A percentile compares a stretch with the other conserved stretches of the same genome.
Evolutionary conservation across 2,329 filamentous ascomycete species (phyloP).

Genomic region (Clarireedia hainanense): DNA sequence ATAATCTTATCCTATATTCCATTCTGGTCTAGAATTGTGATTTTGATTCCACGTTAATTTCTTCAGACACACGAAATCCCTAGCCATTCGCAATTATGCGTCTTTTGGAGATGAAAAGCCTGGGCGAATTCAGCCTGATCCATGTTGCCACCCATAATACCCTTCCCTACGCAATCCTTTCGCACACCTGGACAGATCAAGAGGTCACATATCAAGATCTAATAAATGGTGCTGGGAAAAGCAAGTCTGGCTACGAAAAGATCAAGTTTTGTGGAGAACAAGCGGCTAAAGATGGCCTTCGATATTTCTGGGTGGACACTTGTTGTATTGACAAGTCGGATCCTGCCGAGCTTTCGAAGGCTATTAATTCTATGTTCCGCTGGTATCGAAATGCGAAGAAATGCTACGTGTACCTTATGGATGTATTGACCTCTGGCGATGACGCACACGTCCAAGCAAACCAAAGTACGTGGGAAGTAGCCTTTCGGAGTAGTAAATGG

Average conservation of each 20-base stretch:
- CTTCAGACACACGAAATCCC: too few species aligned
- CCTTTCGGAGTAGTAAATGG: not conserved
- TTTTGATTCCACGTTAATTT: too few species aligned
- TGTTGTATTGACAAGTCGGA: slow-evolving; percentile 17
- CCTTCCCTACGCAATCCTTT: not conserved
- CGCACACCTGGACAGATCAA: not conserved
- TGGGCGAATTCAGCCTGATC: too few species aligned
- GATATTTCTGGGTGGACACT: slow-evolving; percentile 13
- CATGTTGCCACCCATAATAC: not conserved
- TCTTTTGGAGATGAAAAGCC: too few species aligned
- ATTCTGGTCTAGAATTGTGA: too few species aligned
- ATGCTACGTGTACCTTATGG: slow-evolving; percentile 15
- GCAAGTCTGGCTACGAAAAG: slow-evolving; percentile 6
- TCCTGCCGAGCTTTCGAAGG: slow-evolving; percentile 9
- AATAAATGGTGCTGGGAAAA: not conserved
- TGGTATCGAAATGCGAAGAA: slow-evolving; percentile 15
- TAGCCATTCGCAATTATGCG: too few species aligned
- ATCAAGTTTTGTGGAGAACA: not conserved
- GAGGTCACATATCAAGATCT: slow-evolving; percentile 9
- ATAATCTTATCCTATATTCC: too few species aligned
- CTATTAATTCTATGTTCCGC: not conserved
- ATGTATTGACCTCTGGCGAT: slow-evolving; percentile 7
- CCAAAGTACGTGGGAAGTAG: not conserved
- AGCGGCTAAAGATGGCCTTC: slow-evolving; percentile 6
- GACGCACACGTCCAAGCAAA: slow-evolving; percentile 12